These are phyloP conservation scores for Tuber umbilicatum DNA, from an alignment of 495 filamentous ascomycete genomes.

Conservation along the genomic window DNA sequence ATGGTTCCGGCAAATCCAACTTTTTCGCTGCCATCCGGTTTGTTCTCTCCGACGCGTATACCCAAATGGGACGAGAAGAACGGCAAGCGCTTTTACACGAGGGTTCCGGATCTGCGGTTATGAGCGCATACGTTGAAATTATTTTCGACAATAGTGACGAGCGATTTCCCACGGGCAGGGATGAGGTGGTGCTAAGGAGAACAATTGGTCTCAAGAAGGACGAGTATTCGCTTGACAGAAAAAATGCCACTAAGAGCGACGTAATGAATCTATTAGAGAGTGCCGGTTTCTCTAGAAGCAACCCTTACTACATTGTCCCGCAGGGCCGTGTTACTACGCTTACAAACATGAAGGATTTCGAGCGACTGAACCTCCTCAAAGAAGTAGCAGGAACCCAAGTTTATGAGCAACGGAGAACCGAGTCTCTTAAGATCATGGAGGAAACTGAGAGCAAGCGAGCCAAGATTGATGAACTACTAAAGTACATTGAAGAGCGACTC, in stretches of 20 bases:
- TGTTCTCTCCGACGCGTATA: slow-evolving; percentile 95
- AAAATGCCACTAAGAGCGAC: slow-evolving; percentile 89
- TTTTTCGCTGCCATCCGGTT: slow-evolving; percentile 99
- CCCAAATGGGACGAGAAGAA: slow-evolving; percentile 91
- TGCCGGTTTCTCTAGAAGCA: slow-evolving; percentile 91
- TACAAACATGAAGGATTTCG: slow-evolving; percentile 96
- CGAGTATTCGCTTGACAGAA: slow-evolving; percentile 92
- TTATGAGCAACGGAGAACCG: slow-evolving; percentile 82
- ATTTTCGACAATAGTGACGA: slow-evolving; percentile 98
- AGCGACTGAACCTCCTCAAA: slow-evolving; percentile 81
- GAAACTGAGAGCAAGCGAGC: slow-evolving; percentile 89
- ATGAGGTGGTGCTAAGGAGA: slow-evolving; percentile 79
- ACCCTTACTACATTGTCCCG: slow-evolving; percentile 98
- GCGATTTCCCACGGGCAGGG: slow-evolving; percentile 87
- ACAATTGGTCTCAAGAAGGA: slow-evolving; percentile 98
- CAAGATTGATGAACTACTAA: slow-evolving; percentile 88
- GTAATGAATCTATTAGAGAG: slow-evolving; percentile 94
- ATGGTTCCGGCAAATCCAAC: slow-evolving; percentile 98
- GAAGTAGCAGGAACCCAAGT: slow-evolving; percentile 96
- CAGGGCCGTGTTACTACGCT: slow-evolving; percentile 92
- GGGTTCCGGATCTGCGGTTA: slow-evolving; percentile 92
- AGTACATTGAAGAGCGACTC: slow-evolving; percentile 84
- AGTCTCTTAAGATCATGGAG: slow-evolving; percentile 92
- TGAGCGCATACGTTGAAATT: slow-evolving; percentile 98
- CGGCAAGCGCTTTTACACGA: slow-evolving; percentile 92